These are phyloP conservation scores for Apiospora aurea DNA, from an alignment of 2,329 filamentous ascomycete species.

Conservation along the genomic window DNA sequence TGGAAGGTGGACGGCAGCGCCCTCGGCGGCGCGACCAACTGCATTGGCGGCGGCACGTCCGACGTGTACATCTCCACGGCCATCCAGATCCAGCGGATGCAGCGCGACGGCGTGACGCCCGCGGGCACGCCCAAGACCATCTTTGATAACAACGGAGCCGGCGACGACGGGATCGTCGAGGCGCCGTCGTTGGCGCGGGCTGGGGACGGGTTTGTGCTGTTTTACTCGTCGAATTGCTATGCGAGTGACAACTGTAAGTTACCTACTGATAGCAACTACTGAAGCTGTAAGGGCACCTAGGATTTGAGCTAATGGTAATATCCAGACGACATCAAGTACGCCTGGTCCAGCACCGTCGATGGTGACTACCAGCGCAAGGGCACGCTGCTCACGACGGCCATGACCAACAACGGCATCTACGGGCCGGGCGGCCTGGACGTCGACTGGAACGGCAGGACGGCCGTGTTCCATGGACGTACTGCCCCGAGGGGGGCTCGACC, in stretches of 20 bases:
- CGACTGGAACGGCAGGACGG: constrained; percentile 38
- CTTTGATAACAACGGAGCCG: constrained; percentile 39
- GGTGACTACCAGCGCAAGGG: constrained; percentile 39
- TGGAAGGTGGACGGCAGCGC: constrained; percentile 44
- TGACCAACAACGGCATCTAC: constrained; percentile 38
- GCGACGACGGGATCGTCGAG: constrained; percentile 41
- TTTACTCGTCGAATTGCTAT: constrained; percentile 44
- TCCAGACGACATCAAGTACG: constrained; percentile 42
- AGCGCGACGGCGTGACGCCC: constrained; percentile 39
- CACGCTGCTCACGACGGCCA: constrained; percentile 39
- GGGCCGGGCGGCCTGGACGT: constrained; percentile 42
- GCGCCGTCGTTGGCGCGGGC: constrained; percentile 41
- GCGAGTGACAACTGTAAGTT: constrained; percentile 38
- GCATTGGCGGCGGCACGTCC: constrained; percentile 36
- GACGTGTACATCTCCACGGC: constrained; percentile 39
- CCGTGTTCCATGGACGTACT: constrained; percentile 41
- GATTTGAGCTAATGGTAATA: not conserved
- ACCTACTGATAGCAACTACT: not conserved
- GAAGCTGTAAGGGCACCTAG: not conserved
- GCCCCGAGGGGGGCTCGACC: constrained; percentile 28
- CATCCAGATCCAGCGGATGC: constrained; percentile 40
- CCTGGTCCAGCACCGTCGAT: constrained; percentile 41
- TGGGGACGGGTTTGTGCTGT: constrained; percentile 37
- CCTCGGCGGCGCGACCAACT: constrained; percentile 41
- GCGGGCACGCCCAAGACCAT: constrained; percentile 36